phyloP scores from a whole-genome alignment of 139 green algal species.

The Chlamydomonas sp. region DNA sequence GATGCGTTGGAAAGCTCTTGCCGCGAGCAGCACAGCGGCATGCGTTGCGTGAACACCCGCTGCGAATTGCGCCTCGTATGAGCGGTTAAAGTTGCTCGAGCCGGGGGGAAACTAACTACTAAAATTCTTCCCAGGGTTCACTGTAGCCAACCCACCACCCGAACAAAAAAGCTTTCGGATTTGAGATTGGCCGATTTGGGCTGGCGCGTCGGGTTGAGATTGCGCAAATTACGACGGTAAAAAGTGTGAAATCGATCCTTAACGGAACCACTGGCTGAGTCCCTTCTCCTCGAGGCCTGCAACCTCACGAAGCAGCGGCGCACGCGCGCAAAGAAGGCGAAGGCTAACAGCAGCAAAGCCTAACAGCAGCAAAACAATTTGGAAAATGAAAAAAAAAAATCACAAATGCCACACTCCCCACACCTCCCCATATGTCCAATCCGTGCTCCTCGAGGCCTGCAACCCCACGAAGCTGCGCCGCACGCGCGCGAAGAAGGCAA shows the following conservation, averaged over 20 bases:
- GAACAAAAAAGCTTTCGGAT: neutral
- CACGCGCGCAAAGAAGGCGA: neutral
- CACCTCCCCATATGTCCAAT: no score
- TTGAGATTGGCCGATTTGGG: no score
- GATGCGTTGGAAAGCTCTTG: no score
- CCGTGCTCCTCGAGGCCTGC: neutral
- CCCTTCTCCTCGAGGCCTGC: neutral
- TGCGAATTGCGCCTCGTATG: no score
- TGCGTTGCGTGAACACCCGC: no score
- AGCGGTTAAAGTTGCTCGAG: no score
- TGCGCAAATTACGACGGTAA: neutral
- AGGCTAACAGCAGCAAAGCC: neutral
- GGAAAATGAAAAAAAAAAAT: no score
- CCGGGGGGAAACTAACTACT: no score
- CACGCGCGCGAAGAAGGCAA: neutral
- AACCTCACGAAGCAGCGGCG: neutral
- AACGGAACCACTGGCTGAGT: neutral
- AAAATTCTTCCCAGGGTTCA: no score
- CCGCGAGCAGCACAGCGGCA: no score
- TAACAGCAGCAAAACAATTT: neutral
- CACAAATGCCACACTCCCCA: no score
- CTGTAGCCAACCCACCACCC: neutral
- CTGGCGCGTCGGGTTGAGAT: no score
- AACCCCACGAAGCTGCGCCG: neutral
- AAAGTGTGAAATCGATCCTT: slow-evolving; percentile 1